Conservation (phyloP, 2,329 filamentous ascomycete genomes). For the Scytalidium sp. region DNA sequence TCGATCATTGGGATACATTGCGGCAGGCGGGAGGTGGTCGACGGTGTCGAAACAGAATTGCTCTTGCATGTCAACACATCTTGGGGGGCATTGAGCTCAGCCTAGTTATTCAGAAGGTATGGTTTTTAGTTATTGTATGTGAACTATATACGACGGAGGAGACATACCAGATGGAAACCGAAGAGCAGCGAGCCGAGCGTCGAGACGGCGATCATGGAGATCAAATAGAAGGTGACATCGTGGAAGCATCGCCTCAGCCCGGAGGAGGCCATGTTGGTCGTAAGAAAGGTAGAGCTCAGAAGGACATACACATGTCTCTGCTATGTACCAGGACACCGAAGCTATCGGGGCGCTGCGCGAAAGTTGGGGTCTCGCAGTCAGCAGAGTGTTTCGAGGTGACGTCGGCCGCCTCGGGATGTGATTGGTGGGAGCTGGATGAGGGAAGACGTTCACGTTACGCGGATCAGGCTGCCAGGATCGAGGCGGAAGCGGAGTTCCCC, state of each 20-base stretch:
- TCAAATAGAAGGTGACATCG: slow-evolving; percentile 68
- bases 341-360: too few species aligned
- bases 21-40: slow-evolving; percentile 41
- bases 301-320: too few species aligned
- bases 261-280: slow-evolving; percentile 22
- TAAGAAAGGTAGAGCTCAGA: neutral
- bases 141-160: too few species aligned
- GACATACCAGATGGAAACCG: slow-evolving; percentile 80
- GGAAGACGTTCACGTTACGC: neutral
- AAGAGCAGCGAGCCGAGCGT: slow-evolving; percentile 91
- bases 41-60: slow-evolving; percentile 41
- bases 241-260: slow-evolving; percentile 26
- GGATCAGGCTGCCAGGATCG: neutral
- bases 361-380: too few species aligned
- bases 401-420: neutral
- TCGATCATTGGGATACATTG: slow-evolving; percentile 88
- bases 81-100: slow-evolving; percentile 93
- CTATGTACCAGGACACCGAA: too few species aligned
- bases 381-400: neutral
- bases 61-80: slow-evolving; percentile 86
- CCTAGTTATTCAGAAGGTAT: slow-evolving; percentile 45
- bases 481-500: neutral
- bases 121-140: neutral
- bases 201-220: slow-evolving; percentile 71
- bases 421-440: neutral